Conservation (phyloP, 2,329 filamentous ascomycete species). For the Scytalidium lignicola region DNA sequence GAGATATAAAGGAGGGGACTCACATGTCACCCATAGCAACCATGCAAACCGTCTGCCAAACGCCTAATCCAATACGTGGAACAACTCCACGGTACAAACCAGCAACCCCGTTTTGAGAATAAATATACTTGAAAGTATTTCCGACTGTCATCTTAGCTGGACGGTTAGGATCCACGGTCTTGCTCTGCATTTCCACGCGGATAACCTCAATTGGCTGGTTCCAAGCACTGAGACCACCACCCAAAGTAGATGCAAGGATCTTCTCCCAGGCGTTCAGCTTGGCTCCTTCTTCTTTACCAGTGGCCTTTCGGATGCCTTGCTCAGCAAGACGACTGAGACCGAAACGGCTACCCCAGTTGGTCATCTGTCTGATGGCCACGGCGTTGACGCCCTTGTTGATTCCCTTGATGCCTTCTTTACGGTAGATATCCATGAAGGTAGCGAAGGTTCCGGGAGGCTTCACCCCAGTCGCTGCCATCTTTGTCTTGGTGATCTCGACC, state of each 20-base stretch:
- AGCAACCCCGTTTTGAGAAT: constrained; percentile 78
- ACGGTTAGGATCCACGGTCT: constrained; percentile 94
- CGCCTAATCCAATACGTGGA: constrained; percentile 86
- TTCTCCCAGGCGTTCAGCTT: constrained; percentile 81
- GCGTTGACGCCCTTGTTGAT: constrained; percentile 99
- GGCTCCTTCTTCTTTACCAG: constrained; percentile 72
- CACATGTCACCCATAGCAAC: constrained; percentile 97
- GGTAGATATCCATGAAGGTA: constrained; percentile 97
- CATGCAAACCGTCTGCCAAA: constrained; percentile 99
- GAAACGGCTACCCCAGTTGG: constrained; percentile 97
- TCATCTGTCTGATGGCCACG: constrained; percentile 97
- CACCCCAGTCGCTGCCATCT: constrained; percentile 76
- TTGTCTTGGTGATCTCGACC: constrained; percentile 98
- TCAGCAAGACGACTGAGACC: constrained; percentile 90
- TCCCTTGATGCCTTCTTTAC: constrained; percentile 84
- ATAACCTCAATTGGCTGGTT: constrained; percentile 99
- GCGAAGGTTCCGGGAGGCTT: constrained; percentile 87
- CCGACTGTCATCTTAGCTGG: constrained; percentile 98
- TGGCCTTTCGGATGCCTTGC: constrained; percentile 73
- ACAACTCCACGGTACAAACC: constrained; percentile 94
- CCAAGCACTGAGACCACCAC: constrained; percentile 94
- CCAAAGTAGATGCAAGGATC: constrained; percentile 77
- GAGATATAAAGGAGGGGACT: constrained; percentile 36
- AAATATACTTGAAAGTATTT: constrained; percentile 84
- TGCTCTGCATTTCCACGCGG: constrained; percentile 99